These are phyloP conservation scores for Dentipellis sp. DNA, from an alignment of 768 basidiomycete species.

Conservation along the genomic window DNA sequence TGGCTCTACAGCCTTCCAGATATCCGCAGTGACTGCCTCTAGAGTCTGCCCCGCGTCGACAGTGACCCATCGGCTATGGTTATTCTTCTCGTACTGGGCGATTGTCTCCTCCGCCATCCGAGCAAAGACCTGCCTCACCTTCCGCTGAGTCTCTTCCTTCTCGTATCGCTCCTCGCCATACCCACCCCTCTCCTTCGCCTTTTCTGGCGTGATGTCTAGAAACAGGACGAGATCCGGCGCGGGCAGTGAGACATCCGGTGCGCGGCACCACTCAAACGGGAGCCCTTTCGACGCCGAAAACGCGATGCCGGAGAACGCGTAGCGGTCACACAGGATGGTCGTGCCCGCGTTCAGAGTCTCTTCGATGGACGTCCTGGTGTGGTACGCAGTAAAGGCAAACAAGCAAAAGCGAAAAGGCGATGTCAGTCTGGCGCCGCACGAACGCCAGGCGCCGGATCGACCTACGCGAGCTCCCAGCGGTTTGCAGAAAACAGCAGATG, in stretches of 20 bases:
- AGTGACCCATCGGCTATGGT: conserved; percentile 36
- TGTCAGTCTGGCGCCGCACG: not conserved
- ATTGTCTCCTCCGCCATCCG: conserved; percentile 45
- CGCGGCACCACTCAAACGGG: conserved; percentile 73
- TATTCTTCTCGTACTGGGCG: conserved; percentile 15
- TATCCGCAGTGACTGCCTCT: conserved; percentile 40
- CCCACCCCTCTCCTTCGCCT: conserved; percentile 60
- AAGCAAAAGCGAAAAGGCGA: not conserved
- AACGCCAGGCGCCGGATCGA: conserved; percentile 4
- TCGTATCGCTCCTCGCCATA: conserved; percentile 89
- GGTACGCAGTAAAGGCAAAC: not conserved
- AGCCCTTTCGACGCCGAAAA: conserved; percentile 71
- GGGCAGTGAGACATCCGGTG: conserved; percentile 83
- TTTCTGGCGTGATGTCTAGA: conserved; percentile 69
- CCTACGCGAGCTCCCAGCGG: conserved; percentile 89
- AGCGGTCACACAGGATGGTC: conserved; percentile 82
- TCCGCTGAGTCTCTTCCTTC: conserved; percentile 61
- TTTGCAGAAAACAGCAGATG: conserved; percentile 96
- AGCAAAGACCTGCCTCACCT: conserved; percentile 53
- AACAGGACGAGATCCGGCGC: conserved; percentile 84
- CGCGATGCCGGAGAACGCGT: conserved; percentile 93
- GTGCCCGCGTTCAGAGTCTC: conserved; percentile 51
- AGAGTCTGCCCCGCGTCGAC: conserved; percentile 48
- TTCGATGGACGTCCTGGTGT: conserved; percentile 49
- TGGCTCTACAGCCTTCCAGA: conserved; percentile 45